Base-by-base conservation (phyloP, 2,329 filamentous ascomycete genomes). In the Aspergillus sp. region DNA sequence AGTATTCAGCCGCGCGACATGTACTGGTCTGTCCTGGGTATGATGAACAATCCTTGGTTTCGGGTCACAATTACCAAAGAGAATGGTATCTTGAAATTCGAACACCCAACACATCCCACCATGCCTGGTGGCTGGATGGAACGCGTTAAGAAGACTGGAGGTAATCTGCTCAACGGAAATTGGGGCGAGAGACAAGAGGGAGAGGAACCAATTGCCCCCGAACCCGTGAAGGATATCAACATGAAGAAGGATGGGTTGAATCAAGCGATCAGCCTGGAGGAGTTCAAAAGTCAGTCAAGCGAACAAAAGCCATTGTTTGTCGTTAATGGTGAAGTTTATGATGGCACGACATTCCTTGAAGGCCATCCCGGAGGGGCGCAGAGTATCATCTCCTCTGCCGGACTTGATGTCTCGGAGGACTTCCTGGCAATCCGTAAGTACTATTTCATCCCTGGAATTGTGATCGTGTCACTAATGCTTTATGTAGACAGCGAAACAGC, bases 31-130 rank as follows among this genome's bases (percentile, higher is more conserved):
- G 92, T 96, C 2, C 79, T 96, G 45, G 92, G 93, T 0, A 97
- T 97, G 93, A 96, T 97, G 93, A 96, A 96, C 77, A 96, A 96
- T 68, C 90, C 91, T 0, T 97, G 93, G 93, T 97, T 90, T 74
- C 84, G 93, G 5, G 84, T 97, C 1, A 85, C 87, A 2, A 90
- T 97, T 56, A 85, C 86, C 55, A 87, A 87, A 57, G 87, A 93
- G 60, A 82, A 81, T 0, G 80, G 85, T 16, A 75, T 71, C 7
- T 76, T 96, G 47, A 82, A 85, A 6, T 97, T 97, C 66, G 92
- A 96, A 73, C 93, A 97, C 67, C 93, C 93, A 0, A 96, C 92
- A 2, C 89, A 92, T 63, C 91, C 92, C 6, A 87, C 88, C 0
- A 87, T 88, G 64, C 83, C 89, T 0, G 90, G 90, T 14, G 93